Evolutionary conservation across 1,284 basidiomycete genomes (phyloP), one percentile per base, ranked within the genome.

Genomic region (Pseudozyma tsukubaensis): DNA sequence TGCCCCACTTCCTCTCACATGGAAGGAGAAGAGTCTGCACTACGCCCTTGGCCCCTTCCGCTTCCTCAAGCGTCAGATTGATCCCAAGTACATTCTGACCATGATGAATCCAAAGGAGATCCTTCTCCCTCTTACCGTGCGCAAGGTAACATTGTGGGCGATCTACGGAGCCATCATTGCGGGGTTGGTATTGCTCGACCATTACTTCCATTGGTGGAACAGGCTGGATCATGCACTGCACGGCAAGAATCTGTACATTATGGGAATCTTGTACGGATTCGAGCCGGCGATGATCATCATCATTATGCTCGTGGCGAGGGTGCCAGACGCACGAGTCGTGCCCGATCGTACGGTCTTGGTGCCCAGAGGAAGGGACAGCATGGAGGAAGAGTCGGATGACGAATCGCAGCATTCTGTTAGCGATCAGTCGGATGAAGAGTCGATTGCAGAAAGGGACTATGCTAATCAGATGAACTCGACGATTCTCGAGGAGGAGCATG

Each of bases 121-220:
- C 44, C n/a, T 71, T n/a, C 57, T 63, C 13, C 68, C 68, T 10
- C 36, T 71, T 32, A 65, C 68, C 0, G 2, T 65, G 16, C 57
- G 62, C 35, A 71, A 71, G 43, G 42, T 71, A 0, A 52, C 58
- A 13, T 50, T 71, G n/a, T 71, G 61, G 60, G 50, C 52, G 34
- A 13, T 71, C 43, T 71, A 71, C 50, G 68, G 52, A 5, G 68
- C 57, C 1, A 6, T 71, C 19, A 61, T 71, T n/a, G 36, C 68
- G 0, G 53, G 55, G 58, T 53, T 71, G 3, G 58, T 61, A 14
- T 42, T 71, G 36, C 58, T 71, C 4, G 68, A 71, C 43, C 57
- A 43, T 24, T 61, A 71, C 62, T 71, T 59, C 14, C 68, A 71
- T 50, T 71, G 68, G 68, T 71, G 68, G 68, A 12, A 34, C 50